Base-by-base conservation (phyloP, 2,329 filamentous ascomycete species). In the Trichoderma sp. region DNA sequence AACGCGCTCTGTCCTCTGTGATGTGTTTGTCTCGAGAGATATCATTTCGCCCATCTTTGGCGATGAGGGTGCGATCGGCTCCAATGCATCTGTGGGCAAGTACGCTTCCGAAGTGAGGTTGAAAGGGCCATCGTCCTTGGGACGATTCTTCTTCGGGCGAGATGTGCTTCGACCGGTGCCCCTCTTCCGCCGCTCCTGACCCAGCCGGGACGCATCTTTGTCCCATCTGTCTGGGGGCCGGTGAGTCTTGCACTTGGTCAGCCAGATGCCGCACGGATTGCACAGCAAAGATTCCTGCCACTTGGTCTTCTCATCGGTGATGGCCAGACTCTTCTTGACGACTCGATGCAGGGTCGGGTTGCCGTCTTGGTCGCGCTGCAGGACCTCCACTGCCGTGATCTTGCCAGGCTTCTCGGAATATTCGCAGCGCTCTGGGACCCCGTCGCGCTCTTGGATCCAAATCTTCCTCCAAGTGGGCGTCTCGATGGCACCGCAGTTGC, bases 381-480 rank as follows among this genome's bases (percentile, higher is more conserved):
- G 73, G 5, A 89, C 79, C 61, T 91, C 87, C 72, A 96, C 89
- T 24, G 90, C 91, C 19, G 92, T 90, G 54, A 93, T 86, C 57
- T 85, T 84, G 1, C 90, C 89, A 54, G 90, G 88, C 71, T 89
- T 89, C 66, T 90, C 88, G 0, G 89, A 91, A 62, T 89, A 87
- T 66, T 92, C 87, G 54, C 89, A 86, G n/a, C 64, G 48, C 3
- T 85, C 83, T 0, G 92, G 92, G 39, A 83, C 83, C 1, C 92
- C 93, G 17, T 86, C 80, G 52, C 89, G 83, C 7, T 91, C 83
- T 72, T 92, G 92, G n/a, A 88, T 88, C 83, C 90, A 97, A 14
- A 95, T 92, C 73, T 94, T 95, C 67, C 95, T 88, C 95, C 95
- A 99, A 0, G 94, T 97, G 0, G 94, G 92, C 0, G 95, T 99